Evolutionary conservation across 495 filamentous ascomycete species (phyloP).

Genomic region (Cenococcum geophilum): DNA sequence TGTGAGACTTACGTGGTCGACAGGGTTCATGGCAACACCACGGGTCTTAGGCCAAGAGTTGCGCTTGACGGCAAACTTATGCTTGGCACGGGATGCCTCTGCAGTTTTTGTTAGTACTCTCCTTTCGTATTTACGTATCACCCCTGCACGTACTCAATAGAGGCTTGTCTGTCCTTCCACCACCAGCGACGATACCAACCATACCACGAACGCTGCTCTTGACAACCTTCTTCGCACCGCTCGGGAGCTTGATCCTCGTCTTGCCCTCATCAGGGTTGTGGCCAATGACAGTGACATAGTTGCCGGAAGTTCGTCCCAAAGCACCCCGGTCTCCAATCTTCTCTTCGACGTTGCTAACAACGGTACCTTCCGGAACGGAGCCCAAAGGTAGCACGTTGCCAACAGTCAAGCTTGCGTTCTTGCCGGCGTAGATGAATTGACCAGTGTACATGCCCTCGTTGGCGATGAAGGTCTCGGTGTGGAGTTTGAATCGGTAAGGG

Average conservation of each 20-base stretch:
- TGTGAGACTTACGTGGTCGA: constrained; percentile 73
- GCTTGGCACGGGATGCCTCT: constrained; percentile 30
- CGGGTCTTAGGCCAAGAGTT: constrained; percentile 99
- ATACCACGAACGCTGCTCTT: constrained; percentile 87
- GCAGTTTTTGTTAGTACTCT: constrained; percentile 25
- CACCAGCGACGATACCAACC: constrained; percentile 98
- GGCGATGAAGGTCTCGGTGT: constrained; percentile 72
- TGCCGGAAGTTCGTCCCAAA: constrained; percentile 92
- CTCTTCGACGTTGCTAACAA: constrained; percentile 98
- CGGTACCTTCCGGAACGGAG: constrained; percentile 96
- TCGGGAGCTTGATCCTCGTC: constrained; percentile 98
- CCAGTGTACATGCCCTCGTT: constrained; percentile 99
- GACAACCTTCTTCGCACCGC: constrained; percentile 98
- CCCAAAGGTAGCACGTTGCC: constrained; percentile 93
- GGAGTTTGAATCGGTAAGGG: constrained; percentile 70
- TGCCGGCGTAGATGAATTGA: constrained; percentile 97
- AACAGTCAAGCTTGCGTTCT: constrained; percentile 90
- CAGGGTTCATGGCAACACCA: constrained; percentile 99
- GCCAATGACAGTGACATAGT: constrained; percentile 98
- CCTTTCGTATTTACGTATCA: constrained; percentile 31
- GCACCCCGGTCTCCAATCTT: constrained; percentile 94
- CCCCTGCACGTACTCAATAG: constrained; percentile 49
- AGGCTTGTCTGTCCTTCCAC: constrained; percentile 99
- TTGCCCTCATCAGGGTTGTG: constrained; percentile 78
- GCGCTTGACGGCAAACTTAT: constrained; percentile 91